These are phyloP conservation scores for Xylaria acuta DNA, from an alignment of 495 filamentous ascomycete species.

Conservation along the genomic window DNA sequence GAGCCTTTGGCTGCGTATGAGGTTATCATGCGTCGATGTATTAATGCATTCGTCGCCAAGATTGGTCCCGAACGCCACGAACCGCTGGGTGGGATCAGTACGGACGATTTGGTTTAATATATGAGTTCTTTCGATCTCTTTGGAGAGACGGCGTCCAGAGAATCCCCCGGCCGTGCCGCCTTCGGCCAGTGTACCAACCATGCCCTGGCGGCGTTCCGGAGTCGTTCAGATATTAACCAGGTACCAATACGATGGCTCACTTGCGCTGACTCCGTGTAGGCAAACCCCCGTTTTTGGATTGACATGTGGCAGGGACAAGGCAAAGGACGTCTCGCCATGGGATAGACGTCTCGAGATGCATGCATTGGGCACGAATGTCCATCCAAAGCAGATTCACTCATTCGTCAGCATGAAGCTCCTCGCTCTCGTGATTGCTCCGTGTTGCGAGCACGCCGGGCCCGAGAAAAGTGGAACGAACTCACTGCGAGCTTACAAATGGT, in stretches of 20 bases:
- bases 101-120: neutral
- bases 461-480: neutral
- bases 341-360: no score
- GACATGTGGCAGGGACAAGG: no score
- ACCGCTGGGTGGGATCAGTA: neutral
- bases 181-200: neutral
- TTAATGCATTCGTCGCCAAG: neutral
- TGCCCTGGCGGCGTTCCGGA: neutral
- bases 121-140: neutral
- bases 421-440: conserved; percentile 20
- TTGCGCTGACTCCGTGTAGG: neutral
- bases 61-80: neutral
- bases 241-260: neutral
- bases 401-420: neutral
- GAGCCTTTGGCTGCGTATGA: neutral
- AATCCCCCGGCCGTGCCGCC: neutral
- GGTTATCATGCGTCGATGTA: neutral
- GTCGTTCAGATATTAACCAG: neutral
- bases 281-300: neutral
- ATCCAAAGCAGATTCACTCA: neutral
- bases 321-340: no score
- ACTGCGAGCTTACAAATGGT: conserved; percentile 11
- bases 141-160: neutral
- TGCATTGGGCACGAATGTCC: no score
- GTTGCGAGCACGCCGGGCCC: conserved; percentile 6